Conservation (phyloP, 1,139 yeast genomes). For the Geotrichum citri-aurantii region DNA sequence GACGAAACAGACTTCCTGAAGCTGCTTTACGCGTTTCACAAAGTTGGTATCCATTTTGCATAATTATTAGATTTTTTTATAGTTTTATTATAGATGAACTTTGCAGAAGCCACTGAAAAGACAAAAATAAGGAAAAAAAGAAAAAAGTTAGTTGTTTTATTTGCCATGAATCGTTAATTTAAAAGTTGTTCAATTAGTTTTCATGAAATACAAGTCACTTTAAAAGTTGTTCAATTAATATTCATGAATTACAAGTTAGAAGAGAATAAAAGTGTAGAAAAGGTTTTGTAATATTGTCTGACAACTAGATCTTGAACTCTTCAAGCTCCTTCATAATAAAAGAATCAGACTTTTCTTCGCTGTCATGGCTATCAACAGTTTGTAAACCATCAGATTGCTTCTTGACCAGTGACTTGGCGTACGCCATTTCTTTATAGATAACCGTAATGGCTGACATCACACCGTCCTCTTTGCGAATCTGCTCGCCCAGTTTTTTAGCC, state of each 20-base stretch:
- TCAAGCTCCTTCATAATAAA: neutral
- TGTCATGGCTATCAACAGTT: neutral
- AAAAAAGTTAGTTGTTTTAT: too few relatives aligned
- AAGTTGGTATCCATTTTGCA: conserved; percentile 95
- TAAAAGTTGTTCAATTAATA: too few relatives aligned
- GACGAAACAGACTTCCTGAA: conserved; percentile 92
- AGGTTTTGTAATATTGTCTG: neutral
- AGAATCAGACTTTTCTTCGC: neutral
- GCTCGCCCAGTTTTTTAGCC: conserved; percentile 57
- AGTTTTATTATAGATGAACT: neutral
- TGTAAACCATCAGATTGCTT: neutral
- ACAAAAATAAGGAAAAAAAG: too few relatives aligned
- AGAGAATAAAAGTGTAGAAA: too few relatives aligned
- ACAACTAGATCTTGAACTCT: neutral
- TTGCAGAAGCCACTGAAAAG: too few relatives aligned
- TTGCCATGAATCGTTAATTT: neutral
- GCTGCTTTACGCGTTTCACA: conserved; percentile 87
- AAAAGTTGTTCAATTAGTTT: too few relatives aligned
- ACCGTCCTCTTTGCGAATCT: conserved; percentile 71
- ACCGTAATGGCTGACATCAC: conserved; percentile 68
- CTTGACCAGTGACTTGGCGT: conserved; percentile 43
- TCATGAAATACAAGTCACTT: too few relatives aligned
- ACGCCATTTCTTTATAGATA: conserved; percentile 73
- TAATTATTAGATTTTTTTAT: conserved; percentile 32
- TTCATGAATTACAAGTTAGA: too few relatives aligned